Conservation (phyloP, 148 eudicot species). For the Bassia scoparia region DNA sequence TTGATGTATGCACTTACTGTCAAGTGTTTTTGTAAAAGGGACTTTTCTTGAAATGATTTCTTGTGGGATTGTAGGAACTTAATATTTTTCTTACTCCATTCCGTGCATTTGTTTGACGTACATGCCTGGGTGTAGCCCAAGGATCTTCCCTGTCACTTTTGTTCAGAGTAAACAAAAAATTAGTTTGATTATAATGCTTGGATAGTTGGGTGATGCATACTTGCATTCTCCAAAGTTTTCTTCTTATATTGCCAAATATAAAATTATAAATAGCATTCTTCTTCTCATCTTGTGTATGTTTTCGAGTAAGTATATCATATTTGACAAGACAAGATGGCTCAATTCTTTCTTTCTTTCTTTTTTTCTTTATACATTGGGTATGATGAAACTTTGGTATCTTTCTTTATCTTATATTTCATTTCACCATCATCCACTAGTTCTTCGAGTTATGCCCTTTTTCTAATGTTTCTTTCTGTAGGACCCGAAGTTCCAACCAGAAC, state of each 20-base stretch:
- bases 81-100: not conserved
- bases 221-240: not conserved
- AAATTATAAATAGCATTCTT: no score
- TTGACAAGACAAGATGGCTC: not conserved
- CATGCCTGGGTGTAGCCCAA: not conserved
- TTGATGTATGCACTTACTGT: not conserved
- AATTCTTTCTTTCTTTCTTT: not conserved
- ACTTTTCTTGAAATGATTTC: not conserved
- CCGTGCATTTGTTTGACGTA: not conserved
- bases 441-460: not conserved
- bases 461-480: slow-evolving; percentile 40
- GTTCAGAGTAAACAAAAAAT: not conserved
- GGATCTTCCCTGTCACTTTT: not conserved
- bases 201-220: not conserved
- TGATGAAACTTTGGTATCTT: not conserved
- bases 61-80: no score
- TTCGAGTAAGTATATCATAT: no score
- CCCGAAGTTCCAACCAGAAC: slow-evolving; percentile 78
- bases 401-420: not conserved
- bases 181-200: not conserved
- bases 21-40: not conserved
- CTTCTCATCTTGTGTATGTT: not conserved
- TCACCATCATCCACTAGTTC: not conserved
- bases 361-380: not conserved
- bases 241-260: no score